These are phyloP conservation scores for Bathelium albidoporum DNA, from an alignment of 495 filamentous ascomycete species.

Conservation along the genomic window DNA sequence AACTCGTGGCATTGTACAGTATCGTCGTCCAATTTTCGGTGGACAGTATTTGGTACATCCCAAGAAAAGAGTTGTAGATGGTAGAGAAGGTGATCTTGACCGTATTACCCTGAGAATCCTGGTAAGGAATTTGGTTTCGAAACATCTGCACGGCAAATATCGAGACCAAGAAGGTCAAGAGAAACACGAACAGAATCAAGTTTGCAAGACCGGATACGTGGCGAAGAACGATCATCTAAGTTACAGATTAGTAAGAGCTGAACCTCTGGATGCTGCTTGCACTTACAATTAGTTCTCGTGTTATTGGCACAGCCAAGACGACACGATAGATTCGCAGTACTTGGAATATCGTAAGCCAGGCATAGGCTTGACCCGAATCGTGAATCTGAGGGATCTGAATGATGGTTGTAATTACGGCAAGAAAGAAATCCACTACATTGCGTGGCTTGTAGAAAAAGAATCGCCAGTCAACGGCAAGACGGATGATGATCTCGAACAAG, in stretches of 20 bases:
- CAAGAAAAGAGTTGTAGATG: constrained; percentile 90
- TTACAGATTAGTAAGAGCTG: constrained; percentile 3
- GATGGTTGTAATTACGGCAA: constrained; percentile 70
- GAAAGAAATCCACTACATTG: constrained; percentile 69
- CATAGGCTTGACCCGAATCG: constrained; percentile 65
- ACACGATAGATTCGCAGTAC: constrained; percentile 87
- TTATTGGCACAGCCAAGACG: constrained; percentile 79
- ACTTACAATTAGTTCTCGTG: constrained; percentile 64
- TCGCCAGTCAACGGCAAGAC: constrained; percentile 70
- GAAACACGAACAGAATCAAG: constrained; percentile 88
- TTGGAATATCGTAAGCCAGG: constrained; percentile 88
- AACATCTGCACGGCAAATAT: constrained; percentile 94
- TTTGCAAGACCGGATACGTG: constrained; percentile 90
- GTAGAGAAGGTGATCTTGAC: constrained; percentile 70
- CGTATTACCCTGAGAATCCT: constrained; percentile 44
- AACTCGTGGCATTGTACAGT: constrained; percentile 69
- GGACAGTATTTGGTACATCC: constrained; percentile 97
- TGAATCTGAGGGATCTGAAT: constrained; percentile 81
- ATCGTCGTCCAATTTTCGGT: constrained; percentile 93
- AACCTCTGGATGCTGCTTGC: background rate
- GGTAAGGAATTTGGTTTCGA: constrained; percentile 63
- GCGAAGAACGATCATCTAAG: constrained; percentile 61
- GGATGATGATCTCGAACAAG: constrained; percentile 68
- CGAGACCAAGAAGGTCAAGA: constrained; percentile 85
- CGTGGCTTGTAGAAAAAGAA: constrained; percentile 58